A percentile compares a stretch with the other conserved stretches of the same genome.
Conservation (phyloP, 371 early-diverging fungal genomes). For the Haplosporangium sp. region DNA sequence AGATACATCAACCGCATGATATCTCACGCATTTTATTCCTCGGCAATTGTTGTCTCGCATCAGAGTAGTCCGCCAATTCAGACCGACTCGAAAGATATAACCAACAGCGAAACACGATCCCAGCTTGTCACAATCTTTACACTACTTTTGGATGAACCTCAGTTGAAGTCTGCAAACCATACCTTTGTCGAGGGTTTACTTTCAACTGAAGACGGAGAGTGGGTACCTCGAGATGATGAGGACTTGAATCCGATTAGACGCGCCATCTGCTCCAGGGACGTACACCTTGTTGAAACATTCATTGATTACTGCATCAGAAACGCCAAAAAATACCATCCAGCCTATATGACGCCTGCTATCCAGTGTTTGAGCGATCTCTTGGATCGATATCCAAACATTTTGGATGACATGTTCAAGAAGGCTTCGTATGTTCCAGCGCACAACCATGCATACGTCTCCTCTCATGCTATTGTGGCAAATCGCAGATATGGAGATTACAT, state of each 20-base stretch:
- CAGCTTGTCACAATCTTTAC: conserved; percentile 31
- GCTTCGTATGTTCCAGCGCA: conserved; percentile 51
- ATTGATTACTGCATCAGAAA: conserved; percentile 47
- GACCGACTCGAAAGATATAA: not conserved
- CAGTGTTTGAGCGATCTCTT: conserved; percentile 46
- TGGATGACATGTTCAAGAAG: conserved; percentile 42
- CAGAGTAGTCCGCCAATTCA: not conserved
- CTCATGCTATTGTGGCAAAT: conserved; percentile 45
- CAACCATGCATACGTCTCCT: conserved; percentile 38
- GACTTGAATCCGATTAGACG: conserved; percentile 42
- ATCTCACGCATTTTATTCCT: conserved; percentile 4
- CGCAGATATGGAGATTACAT: conserved; percentile 14
- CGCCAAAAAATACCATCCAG: conserved; percentile 46
- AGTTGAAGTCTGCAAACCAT: conserved; percentile 16
- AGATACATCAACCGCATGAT: conserved; percentile 50
- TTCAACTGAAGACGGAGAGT: conserved; percentile 20
- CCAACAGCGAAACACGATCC: not conserved
- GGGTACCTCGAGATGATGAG: conserved; percentile 43
- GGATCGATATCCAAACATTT: conserved; percentile 28
- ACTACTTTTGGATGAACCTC: conserved; percentile 21
- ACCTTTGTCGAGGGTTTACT: conserved; percentile 44
- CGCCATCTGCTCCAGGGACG: conserved; percentile 36
- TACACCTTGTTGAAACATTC: conserved; percentile 26
- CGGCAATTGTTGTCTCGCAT: not conserved
- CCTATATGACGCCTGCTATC: conserved; percentile 42